Evolutionary conservation across 306 rosid species (phyloP).

Genomic region (Abrus pulchellus): DNA sequence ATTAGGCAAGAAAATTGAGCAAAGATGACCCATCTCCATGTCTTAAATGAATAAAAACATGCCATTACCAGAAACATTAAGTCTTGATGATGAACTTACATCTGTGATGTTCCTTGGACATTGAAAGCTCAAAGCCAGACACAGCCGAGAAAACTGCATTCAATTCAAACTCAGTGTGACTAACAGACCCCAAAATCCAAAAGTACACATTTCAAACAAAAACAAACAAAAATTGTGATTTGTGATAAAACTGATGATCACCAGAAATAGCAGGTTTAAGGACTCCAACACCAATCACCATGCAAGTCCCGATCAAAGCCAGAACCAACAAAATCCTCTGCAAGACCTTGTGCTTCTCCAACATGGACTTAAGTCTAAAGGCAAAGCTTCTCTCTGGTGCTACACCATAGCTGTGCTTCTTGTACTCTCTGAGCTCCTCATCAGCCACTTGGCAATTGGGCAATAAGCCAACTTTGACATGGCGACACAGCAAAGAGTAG

Average conservation of each 20-base stretch:
- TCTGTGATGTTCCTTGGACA: constrained; percentile 78
- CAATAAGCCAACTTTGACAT: constrained; percentile 75
- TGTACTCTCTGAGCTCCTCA: constrained; percentile 78
- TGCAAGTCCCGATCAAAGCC: constrained; percentile 92
- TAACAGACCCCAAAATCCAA: constrained; percentile 9
- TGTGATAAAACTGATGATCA: constrained; percentile 12
- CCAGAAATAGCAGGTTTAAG: constrained; percentile 95
- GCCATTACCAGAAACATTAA: neutral
- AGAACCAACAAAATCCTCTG: constrained; percentile 85
- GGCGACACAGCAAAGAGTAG: constrained; percentile 90
- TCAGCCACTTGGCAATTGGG: constrained; percentile 84
- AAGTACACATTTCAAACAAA: constrained; percentile 5
- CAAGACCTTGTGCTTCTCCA: constrained; percentile 80
- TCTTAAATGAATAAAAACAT: constrained; percentile 29
- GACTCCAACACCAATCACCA: constrained; percentile 98
- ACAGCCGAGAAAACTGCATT: constrained; percentile 93
- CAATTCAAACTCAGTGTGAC: constrained; percentile 43
- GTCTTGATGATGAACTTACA: constrained; percentile 62
- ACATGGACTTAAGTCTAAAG: constrained; percentile 57
- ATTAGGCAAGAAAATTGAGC: constrained; percentile 32
- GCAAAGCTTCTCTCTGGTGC: constrained; percentile 54
- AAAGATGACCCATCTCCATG: constrained; percentile 16
- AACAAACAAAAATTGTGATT: neutral
- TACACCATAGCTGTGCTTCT: constrained; percentile 46
- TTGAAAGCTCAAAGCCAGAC: constrained; percentile 93